Evolutionary conservation across 129 eudicot species (phyloP), one percentile per base, ranked within the genome.

Genomic region (carrot (Daucus carota)): DNA sequence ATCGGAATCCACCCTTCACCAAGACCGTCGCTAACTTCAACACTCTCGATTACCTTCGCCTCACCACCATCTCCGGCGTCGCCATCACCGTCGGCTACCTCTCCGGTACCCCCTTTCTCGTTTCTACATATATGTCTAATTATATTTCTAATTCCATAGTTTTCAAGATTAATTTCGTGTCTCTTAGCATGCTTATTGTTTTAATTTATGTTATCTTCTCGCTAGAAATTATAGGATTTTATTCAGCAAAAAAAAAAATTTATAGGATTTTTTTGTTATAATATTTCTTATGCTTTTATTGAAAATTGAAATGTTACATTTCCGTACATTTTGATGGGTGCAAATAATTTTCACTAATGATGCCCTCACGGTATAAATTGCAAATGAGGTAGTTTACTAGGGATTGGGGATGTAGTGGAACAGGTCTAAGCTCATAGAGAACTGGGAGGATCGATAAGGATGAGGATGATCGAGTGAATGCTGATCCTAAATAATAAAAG

Each of bases 31-130:
- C 86, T 16, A 94, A 94, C 45, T 91, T 94, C 90, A 94, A 84
- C 88, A 72, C 92, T 44, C 98, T 94, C 80, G 97, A 94, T 83
- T 91, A 94, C 88, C 85, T 94, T 62, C 96, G 98, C 17, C 85
- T 94, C 86, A 63, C 88, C 82, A 89, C 98, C 84, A 91, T 94
- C 85, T 79, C 96, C 87, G 97, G 97, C 87, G 87, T 91, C 81
- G 89, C 96, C 83, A 90, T 89, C 93, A 90, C 96, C 91, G 97
- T 94, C 85, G 98, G 97, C 36, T 94, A 94, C 82, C 91, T 94
- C 69, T 91, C 97, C 47, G 98, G 98, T 94, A 75, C 66, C 3
- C 48, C 24, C 42, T 72, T 54, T 47, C 2, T 47, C 46, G 54
- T 45, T 9, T 4, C 1, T 40, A 2, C 43, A 40, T 5, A 40